Percentiles rank a stretch among this genome's conserved stretches.
phyloP scores from a whole-genome alignment of 1,139 yeast species.

The Zhuliangozyma parablackwelliae region DNA sequence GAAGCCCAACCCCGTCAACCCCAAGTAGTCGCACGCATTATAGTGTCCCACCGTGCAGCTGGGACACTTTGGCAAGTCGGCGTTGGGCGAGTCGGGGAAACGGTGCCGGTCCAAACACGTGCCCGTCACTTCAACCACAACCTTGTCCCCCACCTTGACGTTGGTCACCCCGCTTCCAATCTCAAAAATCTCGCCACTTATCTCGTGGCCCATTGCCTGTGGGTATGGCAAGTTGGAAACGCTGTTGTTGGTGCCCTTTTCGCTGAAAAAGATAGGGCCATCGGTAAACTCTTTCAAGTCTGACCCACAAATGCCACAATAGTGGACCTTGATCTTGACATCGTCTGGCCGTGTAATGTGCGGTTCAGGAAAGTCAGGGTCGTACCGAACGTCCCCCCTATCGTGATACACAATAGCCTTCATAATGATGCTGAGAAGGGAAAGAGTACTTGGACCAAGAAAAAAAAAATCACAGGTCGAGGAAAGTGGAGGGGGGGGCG shows the following conservation, averaged over 20 bases:
- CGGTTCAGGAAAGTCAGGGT: conserved; percentile 42
- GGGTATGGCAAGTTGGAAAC: conserved; percentile 17
- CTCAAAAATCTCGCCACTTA: conserved; percentile 40
- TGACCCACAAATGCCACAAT: conserved; percentile 58
- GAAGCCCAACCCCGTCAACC: conserved; percentile 43
- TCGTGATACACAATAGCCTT: conserved; percentile 54
- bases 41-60: conserved; percentile 42
- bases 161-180: conserved; percentile 16
- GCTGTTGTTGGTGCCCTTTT: conserved; percentile 15
- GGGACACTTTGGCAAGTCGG: conserved; percentile 26
- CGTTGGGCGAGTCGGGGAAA: conserved; percentile 23
- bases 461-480: too few species aligned
- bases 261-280: conserved; percentile 47
- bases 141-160: conserved; percentile 38
- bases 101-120: conserved; percentile 40
- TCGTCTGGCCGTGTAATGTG: conserved; percentile 38
- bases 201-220: conserved; percentile 50
- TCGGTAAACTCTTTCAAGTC: conserved; percentile 52
- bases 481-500: too few species aligned
- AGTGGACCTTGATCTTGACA: conserved; percentile 46
- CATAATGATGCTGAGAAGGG: too few species aligned
- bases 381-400: conserved; percentile 42
- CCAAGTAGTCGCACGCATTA: conserved; percentile 43
- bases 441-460: too few species aligned
- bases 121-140: conserved; percentile 50